Base-by-base conservation (phyloP, 306 rosid genomes). In the Inga leiocalycina region DNA sequence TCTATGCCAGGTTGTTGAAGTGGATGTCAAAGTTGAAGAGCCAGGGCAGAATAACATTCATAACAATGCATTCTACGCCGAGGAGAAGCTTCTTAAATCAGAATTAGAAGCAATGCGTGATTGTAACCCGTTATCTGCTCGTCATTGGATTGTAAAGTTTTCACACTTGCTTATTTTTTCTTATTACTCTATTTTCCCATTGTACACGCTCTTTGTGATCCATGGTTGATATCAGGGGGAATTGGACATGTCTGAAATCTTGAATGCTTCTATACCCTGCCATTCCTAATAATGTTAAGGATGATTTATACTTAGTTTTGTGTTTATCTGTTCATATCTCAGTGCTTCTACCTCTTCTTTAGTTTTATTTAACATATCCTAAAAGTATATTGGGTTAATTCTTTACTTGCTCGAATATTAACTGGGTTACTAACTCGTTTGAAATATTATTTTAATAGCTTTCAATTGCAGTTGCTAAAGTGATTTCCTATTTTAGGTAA, bases 101-200 rank as follows among this genome's bases (percentile, higher is more conserved):
- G 97, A 93, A 84, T 73, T 88, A 78, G 90, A 91, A 88, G 97
- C 97, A 61, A 89, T 83, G 86, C 97, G 97, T 14, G 94, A 93
- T 78, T 91, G 93, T 46, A 89, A 93, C 79, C 91, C 97, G 57
- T 75, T 87, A 87, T 87, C 93, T 57, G 97, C 97, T 32, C 93
- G 95, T 44, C 97, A 93, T 81, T 93, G 97, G 97, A 93, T 93
- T 84, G 94, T 93, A 87, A 86, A 89, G 87, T 77, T 85, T 76
- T 71, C 32, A 20, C 48, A 41, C 64, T 10, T 46, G 81, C 80
- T 37, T 39, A 79, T 59, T 12, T 51, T 77, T 64, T 79, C 51
- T 46, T 4, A 19, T 22, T 37, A 48, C 32, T 79, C 14, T 65
- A 7, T 16, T 10, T 45, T 27, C 76, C 59, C 64, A 6, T 17